A percentile compares a stretch with the other conserved stretches of the same genome.
These are phyloP conservation scores for Fonsecaea erecta DNA, from an alignment of 2,329 filamentous ascomycete species.

Conservation along the genomic window DNA sequence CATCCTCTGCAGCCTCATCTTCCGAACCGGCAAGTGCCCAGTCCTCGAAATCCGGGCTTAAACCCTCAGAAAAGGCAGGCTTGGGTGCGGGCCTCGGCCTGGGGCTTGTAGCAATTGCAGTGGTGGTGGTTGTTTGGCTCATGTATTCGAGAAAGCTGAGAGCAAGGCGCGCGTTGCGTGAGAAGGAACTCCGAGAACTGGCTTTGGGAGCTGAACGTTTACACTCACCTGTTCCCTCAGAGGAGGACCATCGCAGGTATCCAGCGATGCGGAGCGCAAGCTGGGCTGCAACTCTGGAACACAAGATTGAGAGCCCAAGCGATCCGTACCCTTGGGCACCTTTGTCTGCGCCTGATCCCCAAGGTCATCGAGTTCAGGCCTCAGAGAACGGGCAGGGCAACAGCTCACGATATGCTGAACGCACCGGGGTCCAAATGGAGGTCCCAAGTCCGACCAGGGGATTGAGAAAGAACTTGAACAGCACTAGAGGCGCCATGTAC, in stretches of 20 bases:
- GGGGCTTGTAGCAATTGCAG: constrained; percentile 60
- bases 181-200: constrained; percentile 60
- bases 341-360: constrained; percentile 28
- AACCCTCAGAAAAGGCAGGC: constrained; percentile 56
- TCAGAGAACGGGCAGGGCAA: constrained; percentile 34
- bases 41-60: constrained; percentile 31
- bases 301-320: constrained; percentile 33
- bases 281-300: constrained; percentile 36
- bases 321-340: constrained; percentile 42
- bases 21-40: constrained; percentile 38
- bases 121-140: constrained; percentile 54
- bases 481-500: constrained; percentile 44
- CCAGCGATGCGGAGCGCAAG: constrained; percentile 32
- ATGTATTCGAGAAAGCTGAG: constrained; percentile 58
- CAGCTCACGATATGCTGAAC: constrained; percentile 45
- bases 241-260: constrained; percentile 15
- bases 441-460: constrained; percentile 47
- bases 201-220: constrained; percentile 57
- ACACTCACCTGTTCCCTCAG: constrained; percentile 44
- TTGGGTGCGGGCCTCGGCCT: constrained; percentile 70
- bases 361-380: constrained; percentile 22
- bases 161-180: constrained; percentile 49
- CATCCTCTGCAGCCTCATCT: constrained; percentile 39
- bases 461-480: constrained; percentile 47
- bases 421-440: constrained; percentile 50